Conservation (phyloP, 768 basidiomycete species). For the Punctularia strigosozonata region DNA sequence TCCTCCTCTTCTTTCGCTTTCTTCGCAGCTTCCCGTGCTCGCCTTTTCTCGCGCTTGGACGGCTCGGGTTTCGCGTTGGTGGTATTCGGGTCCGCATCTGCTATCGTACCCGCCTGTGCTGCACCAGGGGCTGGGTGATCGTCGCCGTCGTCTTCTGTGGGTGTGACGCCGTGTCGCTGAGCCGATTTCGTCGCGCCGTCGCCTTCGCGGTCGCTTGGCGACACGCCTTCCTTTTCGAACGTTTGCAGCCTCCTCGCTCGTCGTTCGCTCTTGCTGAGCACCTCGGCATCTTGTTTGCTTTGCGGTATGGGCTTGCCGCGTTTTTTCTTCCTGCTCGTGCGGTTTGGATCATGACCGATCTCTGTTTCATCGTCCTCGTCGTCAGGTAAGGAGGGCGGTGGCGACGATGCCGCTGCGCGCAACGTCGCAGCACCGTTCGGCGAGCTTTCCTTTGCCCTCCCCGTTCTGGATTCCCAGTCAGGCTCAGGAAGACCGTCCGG, state of each 20-base stretch:
- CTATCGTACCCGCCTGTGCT: not conserved
- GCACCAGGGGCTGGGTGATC: not conserved
- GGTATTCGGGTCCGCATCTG: slow-evolving; percentile 3
- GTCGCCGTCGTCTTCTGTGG: too few relatives aligned
- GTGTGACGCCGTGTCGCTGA: slow-evolving; percentile 6
- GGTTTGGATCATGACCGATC: slow-evolving; percentile 1
- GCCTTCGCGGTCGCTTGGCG: slow-evolving; percentile 2
- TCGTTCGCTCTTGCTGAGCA: slow-evolving; percentile 6
- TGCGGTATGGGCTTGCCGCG: slow-evolving; percentile 2
- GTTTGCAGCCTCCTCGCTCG: too few relatives aligned
- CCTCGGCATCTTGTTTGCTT: slow-evolving; percentile 8
- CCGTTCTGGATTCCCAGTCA: not conserved
- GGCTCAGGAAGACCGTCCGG: not conserved
- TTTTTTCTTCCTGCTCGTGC: slow-evolving; percentile 2
- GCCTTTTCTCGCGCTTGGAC: slow-evolving; percentile 76
- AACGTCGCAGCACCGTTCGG: slow-evolving; percentile 2
- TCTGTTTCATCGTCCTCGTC: slow-evolving; percentile 2
- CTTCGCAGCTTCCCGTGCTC: slow-evolving; percentile 62
- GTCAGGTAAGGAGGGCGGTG: not conserved
- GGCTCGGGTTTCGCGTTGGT: slow-evolving; percentile 17
- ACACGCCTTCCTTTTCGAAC: not conserved
- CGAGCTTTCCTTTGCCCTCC: slow-evolving; percentile 1
- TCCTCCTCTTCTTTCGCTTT: slow-evolving; percentile 34
- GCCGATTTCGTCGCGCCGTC: slow-evolving; percentile 8
- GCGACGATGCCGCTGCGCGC: not conserved